Conservation (phyloP, 306 rosid genomes). For the Trichosanthes cucumerina region DNA sequence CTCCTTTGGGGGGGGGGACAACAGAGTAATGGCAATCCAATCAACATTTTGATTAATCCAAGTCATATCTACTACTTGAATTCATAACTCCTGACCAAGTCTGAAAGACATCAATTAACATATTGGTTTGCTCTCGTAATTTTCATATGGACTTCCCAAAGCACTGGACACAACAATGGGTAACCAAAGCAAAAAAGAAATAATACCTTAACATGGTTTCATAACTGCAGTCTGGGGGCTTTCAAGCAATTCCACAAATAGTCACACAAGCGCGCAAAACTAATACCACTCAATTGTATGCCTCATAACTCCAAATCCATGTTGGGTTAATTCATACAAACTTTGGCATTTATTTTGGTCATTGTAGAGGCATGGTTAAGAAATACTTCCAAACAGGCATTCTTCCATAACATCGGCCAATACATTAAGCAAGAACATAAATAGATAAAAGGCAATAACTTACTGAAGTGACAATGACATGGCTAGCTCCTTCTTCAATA, state of each 20-base stretch:
- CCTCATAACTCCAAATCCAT: background rate
- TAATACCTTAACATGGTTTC: background rate
- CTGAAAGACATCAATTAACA: background rate
- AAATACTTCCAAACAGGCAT: background rate
- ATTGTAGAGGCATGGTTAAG: background rate
- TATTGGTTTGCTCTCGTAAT: background rate
- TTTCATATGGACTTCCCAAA: background rate
- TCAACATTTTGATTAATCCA: background rate
- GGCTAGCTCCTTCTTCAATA: constrained; percentile 89
- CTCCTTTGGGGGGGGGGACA: too few relatives aligned
- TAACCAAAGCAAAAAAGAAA: background rate
- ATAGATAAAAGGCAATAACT: constrained; percentile 5
- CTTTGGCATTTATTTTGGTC: background rate
- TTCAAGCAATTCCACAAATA: background rate
- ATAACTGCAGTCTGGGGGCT: background rate
- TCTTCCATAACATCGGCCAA: background rate
- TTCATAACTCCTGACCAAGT: background rate
- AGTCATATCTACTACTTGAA: background rate
- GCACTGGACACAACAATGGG: background rate
- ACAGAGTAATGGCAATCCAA: background rate
- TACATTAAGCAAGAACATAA: background rate
- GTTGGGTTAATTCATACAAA: background rate
- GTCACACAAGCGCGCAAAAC: background rate
- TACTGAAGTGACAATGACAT: constrained; percentile 91
- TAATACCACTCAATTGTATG: background rate